Evolutionary conservation across 1,284 basidiomycete genomes (phyloP), one percentile per base, ranked within the genome.

Genomic region (Exobasidium cylindrosporum): DNA sequence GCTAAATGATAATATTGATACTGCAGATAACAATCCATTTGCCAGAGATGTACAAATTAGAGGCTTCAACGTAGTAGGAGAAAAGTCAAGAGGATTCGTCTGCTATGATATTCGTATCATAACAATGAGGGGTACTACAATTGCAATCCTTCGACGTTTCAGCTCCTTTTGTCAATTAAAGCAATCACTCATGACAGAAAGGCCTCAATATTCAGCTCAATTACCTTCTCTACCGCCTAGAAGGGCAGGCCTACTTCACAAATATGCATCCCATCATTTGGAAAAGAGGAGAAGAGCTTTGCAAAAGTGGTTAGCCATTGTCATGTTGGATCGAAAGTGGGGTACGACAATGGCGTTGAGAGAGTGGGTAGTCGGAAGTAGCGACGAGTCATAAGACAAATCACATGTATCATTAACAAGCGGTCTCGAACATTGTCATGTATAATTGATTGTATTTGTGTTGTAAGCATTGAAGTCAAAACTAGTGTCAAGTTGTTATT

Each of bases 51-150:
- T 74, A 1, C 54, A 62, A 0, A 68, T 78, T 23, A 64, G 73
- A 0, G 72, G 73, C 10, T 78, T 74, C 73, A 73, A 62, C 44
- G 60, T 68, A 23, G 67, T 78, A 21, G 76, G 76, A 43, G 60
- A 62, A 0, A 63, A 65, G 40, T 67, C 66, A 1, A 62, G 72
- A 14, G 76, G 76, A 1, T 78, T 67, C 68, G 70, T 77, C 21
- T 71, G 72, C 11, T 78, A 66, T 44, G 72, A 75, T 21, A 62
- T 78, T 4, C 55, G 61, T 7, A 62, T 78, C 40, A 56, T 63
- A 26, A 69, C 72, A 17, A 63, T 61, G 13, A 70, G 53, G 56
- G 70, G 69, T 13, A 69, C 68, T 0, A 55, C 57, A 28, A 74
- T 74, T 1, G 54, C 53, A 29, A 59, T 62, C 6, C 61, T 67